Base-by-base conservation (phyloP, 305 asterid species). In the Fraxinus dipetala region DNA sequence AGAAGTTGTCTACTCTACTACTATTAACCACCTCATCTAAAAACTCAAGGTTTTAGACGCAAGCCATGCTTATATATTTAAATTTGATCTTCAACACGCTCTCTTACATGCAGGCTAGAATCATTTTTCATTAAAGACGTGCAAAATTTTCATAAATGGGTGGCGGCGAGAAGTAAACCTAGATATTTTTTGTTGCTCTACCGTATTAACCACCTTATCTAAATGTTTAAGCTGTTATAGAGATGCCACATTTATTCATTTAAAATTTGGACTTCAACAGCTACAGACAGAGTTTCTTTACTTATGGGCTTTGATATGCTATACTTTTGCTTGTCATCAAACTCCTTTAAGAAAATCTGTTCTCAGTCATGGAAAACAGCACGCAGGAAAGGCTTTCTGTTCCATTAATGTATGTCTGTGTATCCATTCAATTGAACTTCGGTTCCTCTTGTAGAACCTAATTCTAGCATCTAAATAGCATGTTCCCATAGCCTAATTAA, bases 361-460 rank as follows among this genome's bases (percentile, higher is more conserved):
- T 65, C 26, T 70, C 61, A 51, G 8, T 16, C 61, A 51, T 22
- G 16, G 78, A 54, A 72, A 79, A 69, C 10, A 54, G 36, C 76
- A 36, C 7, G 24, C 70, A 34, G 70, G 51, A 74, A 70, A 32
- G 51, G 32, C 45, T 32, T 75, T 36, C 6, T 38, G 14, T 78
- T 82, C 73, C 74, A 59, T 76, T 56, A 36, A 16, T 32, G 14
- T 70, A 38, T 20, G 69, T 22, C 31, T 77, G 30, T 67, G 80
- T 81, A 79, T 70, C 22, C 18, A 78, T 48, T 48, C 75, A 78
- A 45, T 51, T 78, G 51, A 65, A 70, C 22, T 75, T 78, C 40
- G 48, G 65, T 43, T 35, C 22, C 32, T 84, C 10, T 31, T 78
- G 28, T 76, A 32, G 51, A 77, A 78, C 72, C 77, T 59, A 40